Base-by-base conservation (phyloP, 2,329 filamentous ascomycete genomes). In the Exophiala sp. region DNA sequence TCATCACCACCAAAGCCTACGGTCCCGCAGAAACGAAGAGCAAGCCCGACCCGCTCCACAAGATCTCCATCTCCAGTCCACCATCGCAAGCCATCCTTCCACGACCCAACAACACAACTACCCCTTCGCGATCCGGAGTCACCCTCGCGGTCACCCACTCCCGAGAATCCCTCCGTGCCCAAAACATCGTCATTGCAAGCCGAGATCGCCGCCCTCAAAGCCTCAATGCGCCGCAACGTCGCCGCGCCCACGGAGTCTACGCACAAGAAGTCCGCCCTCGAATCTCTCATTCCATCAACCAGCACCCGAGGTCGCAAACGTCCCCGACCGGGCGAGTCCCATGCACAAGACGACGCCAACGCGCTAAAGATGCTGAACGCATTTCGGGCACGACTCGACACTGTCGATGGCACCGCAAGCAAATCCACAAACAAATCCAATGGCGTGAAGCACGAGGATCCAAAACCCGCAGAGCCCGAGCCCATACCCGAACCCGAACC, bases 381-480 rank as follows among this genome's bases (percentile, higher is more conserved):
- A 0, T 99, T 97, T 73, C 87, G 86, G 65, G 81, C 84, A 2
- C 89, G 88, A 60, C 78, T 99, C 4, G 87, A 88, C 41, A 66
- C 66, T 9, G 64, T 66, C 33, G 58, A 70, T 45, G 3, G 67
- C 32, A 65, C 68, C 3, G 69, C 74, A 32, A 69, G 7, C 12
- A 43, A 29, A 38, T 35, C 21, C 29, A n/a, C 33, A 44, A 29
- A 43, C 60, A 10, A 55, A 65, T 14, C 55, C 56, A 45, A 43
- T 14, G 60, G 44, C 38, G 36, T 52, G 16, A 34, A 47, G 11
- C 29, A 39, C 24, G 24, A 18, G 21, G 54, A 46, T 36, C 24
- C 46, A 24, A 48, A 50, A 14, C 34, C 40, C 29, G 39, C 45
- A 49, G 42, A 34, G 9, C 24, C 24, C 24, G 24, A 29, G 3